Base-by-base conservation (phyloP, 768 basidiomycete genomes). In the Xerocomellus chrysenteron region DNA sequence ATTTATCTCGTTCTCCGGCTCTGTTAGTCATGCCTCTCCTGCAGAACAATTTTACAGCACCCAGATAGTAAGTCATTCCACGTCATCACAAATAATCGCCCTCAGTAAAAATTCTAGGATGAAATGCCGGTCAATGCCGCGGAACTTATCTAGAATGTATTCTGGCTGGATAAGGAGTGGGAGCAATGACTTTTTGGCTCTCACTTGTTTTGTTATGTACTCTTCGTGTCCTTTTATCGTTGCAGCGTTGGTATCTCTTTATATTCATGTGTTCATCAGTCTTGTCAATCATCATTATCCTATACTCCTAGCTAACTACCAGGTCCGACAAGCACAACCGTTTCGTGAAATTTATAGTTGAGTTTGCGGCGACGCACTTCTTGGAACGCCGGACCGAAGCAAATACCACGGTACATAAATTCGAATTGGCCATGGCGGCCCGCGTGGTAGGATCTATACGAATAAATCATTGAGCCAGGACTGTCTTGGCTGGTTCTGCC, bases 71-170 rank as follows among this genome's bases (percentile, higher is more conserved):
- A 73, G 82, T 68, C 52, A 46, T 40, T 32, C 47, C 55, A 56
- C 52, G 32, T 47, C 28, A 30, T 43, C 12, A 7, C 46, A 42
- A 51, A 30, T 46, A 47, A 30, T 46, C 48, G 19, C 32, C 55
- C 59, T 65, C 76, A 59, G 71, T 52, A 35, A 48, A 56, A 61
- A 64, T 61, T 50, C 57, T 68, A 97, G 89, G 94, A 97, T 68
- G 96, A 98, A 81, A 98, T 98, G 95, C 95, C 92, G 7, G 90
- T 97, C 58, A 97, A 98, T 73, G 95, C 96, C 56, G 95, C 95
- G 45, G 95, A 98, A 73, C 86, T 97, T 58, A 96, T 98, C 68
- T 97, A 82, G 81, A 50, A 53, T 48, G 41, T 59, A 37, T 52
- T 32, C 33, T 44, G 21, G 33, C 12, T 42, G 24, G 26, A 47